Percentiles rank a stretch among this genome's conserved stretches.
Conservation (phyloP, 805 yeast genomes). For the Candida vaughaniae region DNA sequence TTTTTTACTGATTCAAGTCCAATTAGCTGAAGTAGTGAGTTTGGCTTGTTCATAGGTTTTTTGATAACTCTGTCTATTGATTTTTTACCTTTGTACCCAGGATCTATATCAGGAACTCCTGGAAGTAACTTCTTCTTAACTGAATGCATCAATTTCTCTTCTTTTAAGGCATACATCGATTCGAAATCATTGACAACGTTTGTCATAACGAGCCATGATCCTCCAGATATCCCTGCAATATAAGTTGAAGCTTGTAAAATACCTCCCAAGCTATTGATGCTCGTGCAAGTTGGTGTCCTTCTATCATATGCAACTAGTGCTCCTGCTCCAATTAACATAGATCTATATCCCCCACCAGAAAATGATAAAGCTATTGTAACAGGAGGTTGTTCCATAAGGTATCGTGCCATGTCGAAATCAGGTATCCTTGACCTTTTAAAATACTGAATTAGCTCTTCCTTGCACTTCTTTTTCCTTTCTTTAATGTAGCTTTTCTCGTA, state of each 20-base stretch:
- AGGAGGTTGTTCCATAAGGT: slow-evolving; percentile 8
- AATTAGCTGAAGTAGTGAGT: neutral
- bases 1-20: neutral
- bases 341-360: slow-evolving; percentile 57
- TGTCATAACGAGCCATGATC: slow-evolving; percentile 65
- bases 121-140: slow-evolving; percentile 47
- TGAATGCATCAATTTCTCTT: slow-evolving; percentile 33
- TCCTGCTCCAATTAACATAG: slow-evolving; percentile 62
- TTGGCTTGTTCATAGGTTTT: neutral
- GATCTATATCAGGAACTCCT: slow-evolving; percentile 58
- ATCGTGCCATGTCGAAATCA: slow-evolving; percentile 27
- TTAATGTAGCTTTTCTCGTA: neutral
- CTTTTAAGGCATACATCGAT: slow-evolving; percentile 17
- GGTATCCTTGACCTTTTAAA: slow-evolving; percentile 19
- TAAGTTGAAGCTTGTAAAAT: slow-evolving; percentile 54
- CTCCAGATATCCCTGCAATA: slow-evolving; percentile 69
- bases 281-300: slow-evolving; percentile 34
- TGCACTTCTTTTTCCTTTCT: slow-evolving; percentile 7
- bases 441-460: slow-evolving; percentile 12
- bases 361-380: slow-evolving; percentile 39
- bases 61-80: neutral
- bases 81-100: slow-evolving; percentile 10
- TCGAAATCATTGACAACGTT: slow-evolving; percentile 30
- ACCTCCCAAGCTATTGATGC: slow-evolving; percentile 31
- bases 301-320: slow-evolving; percentile 49